Evolutionary conservation across 208 protist species (phyloP).

Genomic region (Acanthamoeba lenticulata): DNA sequence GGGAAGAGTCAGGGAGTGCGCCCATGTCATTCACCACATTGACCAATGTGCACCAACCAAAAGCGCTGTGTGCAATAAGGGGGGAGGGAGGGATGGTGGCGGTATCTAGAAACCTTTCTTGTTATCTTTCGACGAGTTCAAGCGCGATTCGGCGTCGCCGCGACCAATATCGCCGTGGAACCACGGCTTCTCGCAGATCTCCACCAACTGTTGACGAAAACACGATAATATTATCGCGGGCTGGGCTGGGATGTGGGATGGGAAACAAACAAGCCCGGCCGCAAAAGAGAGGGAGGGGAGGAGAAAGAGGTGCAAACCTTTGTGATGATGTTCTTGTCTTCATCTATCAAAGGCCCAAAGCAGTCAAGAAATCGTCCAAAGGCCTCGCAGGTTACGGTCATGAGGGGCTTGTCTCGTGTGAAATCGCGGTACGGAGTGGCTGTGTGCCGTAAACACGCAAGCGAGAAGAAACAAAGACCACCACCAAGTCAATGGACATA

Average conservation of each 20-base stretch:
- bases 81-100: background rate
- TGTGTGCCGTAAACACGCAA: background rate
- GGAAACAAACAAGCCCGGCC: background rate
- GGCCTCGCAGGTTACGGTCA: conserved; percentile 30
- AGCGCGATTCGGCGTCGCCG: background rate
- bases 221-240: background rate
- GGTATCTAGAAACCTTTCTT: conserved; percentile 18
- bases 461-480: background rate
- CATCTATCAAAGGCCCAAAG: conserved; percentile 31
- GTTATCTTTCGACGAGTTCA: background rate
- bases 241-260: no score
- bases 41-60: no score
- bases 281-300: background rate
- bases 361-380: conserved; percentile 48
- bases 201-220: background rate
- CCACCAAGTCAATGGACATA: background rate
- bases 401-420: conserved; percentile 33
- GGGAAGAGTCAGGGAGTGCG: background rate
- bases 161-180: conserved; percentile 19
- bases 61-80: background rate
- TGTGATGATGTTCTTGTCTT: conserved; percentile 52
- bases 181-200: conserved; percentile 27
- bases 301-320: background rate
- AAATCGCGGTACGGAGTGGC: conserved; percentile 20
- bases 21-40: no score